Conservation (phyloP, 768 basidiomycete genomes). For the Suillus clintonianus region DNA sequence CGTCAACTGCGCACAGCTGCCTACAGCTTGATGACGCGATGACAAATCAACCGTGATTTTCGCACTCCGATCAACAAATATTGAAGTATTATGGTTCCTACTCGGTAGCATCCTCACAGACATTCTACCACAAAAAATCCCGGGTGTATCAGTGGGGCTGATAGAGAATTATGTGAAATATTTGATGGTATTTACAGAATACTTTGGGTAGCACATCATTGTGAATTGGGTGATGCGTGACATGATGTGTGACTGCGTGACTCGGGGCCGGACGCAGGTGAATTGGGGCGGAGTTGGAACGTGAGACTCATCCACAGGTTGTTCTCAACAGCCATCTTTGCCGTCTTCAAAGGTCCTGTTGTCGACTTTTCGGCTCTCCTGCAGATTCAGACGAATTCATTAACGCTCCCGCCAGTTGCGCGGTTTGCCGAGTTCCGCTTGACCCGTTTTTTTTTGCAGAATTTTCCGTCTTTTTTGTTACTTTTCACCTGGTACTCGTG, state of each 20-base stretch:
- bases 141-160: too few relatives aligned
- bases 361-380: not conserved
- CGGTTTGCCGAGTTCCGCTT: constrained; percentile 7
- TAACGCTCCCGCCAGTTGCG: constrained; percentile 1
- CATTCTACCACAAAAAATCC: not conserved
- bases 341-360: constrained; percentile 10
- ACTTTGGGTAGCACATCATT: not conserved
- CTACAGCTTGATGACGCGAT: constrained; percentile 8
- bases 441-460: constrained; percentile 13
- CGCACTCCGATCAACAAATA: constrained; percentile 21
- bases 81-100: not conserved
- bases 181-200: not conserved
- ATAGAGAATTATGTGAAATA: not conserved
- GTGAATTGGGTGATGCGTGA: constrained; percentile 3
- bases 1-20: constrained; percentile 12
- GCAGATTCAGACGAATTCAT: constrained; percentile 1
- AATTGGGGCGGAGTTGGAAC: constrained; percentile 37
- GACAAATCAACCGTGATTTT: constrained; percentile 18
- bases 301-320: constrained; percentile 34
- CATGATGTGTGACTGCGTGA: constrained; percentile 20
- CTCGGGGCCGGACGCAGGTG: constrained; percentile 17
- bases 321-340: constrained; percentile 37
- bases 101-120: not conserved
- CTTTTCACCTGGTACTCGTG: constrained; percentile 6
- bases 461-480: constrained; percentile 14